Evolutionary conservation across 1,284 basidiomycete species (phyloP), one percentile per base, ranked within the genome.

Genomic region (Microbotryomycetes sp.): DNA sequence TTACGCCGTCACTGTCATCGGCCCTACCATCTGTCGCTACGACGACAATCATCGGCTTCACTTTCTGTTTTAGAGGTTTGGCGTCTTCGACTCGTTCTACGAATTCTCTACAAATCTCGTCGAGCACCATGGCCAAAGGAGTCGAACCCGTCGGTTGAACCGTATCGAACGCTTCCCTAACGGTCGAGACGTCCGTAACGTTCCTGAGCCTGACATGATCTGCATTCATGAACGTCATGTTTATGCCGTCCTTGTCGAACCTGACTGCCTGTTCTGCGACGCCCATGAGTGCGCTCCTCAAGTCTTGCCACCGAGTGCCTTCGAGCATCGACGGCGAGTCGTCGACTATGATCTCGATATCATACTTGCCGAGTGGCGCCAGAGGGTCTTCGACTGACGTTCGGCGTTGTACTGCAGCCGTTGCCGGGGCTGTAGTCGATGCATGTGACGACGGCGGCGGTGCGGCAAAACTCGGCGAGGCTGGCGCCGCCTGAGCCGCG

Each of bases 41-140:
- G 24, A 66, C 45, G 1, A 67, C 16, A n/a, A 62, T 54, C 21
- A 65, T 21, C 5, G 67, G 67, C 52, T 69, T 69, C 18, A 64
- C 50, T 45, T 51, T 47, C 11, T n/a, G 13, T 30, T 53, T 50
- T 2, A 49, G 45, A 4, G n/a, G 26, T 29, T 64, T 67, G 4
- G 66, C 63, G 26, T 65, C 65, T 50, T 69, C 67, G 26, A 60
- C 29, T 2, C 45, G 35, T 23, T 69, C 67, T 29, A 69, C 55
- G 30, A 65, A 67, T 24, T 56, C 61, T 3, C 66, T 46, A 3
- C 65, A 49, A 7, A 68, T 31, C 29, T 66, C 64, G 46, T 66
- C 65, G 28, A 66, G 53, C 18, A 55, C 28, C 3, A 64, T 46
- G 11, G 55, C 65, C 31, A 5, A 59, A 54, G 59, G 62, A 11